These are phyloP conservation scores for Calonectria ilicicola DNA, from an alignment of 2,329 filamentous ascomycete genomes.

Conservation along the genomic window DNA sequence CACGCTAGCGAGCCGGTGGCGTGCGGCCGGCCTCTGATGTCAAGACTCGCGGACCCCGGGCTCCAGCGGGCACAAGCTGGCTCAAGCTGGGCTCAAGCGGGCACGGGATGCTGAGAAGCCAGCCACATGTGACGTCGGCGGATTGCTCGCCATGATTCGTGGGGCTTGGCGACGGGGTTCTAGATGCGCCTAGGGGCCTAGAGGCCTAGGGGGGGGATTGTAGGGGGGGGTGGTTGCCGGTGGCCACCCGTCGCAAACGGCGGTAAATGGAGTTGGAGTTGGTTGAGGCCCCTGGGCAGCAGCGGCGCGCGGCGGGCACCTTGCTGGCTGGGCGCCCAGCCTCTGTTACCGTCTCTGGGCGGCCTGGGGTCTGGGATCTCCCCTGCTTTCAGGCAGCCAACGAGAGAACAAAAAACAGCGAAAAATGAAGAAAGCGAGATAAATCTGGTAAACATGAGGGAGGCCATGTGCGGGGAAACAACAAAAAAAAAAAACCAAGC, in stretches of 20 bases:
- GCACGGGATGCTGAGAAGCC: slow-evolving; percentile 1
- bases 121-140: slow-evolving; percentile 7
- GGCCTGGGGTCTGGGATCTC: too few species aligned
- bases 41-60: slow-evolving; percentile 19
- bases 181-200: slow-evolving; percentile 1
- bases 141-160: not conserved
- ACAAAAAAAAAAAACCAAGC: not conserved
- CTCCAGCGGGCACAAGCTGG: slow-evolving; percentile 15
- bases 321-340: too few species aligned
- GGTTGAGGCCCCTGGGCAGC: too few species aligned
- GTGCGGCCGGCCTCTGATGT: not conserved
- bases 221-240: not conserved
- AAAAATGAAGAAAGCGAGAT: too few species aligned
- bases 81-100: slow-evolving; percentile 4
- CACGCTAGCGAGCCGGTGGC: not conserved
- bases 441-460: not conserved
- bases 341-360: not conserved
- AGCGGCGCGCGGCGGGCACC: too few species aligned
- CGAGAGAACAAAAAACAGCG: not conserved
- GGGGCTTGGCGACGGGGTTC: not conserved
- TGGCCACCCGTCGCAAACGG: slow-evolving; percentile 4
- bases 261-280: too few species aligned
- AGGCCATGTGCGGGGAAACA: not conserved
- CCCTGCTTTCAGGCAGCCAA: not conserved
- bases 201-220: too few species aligned